Base-by-base conservation (phyloP, 495 filamentous ascomycete genomes). In the Penicillium pancosmium region DNA sequence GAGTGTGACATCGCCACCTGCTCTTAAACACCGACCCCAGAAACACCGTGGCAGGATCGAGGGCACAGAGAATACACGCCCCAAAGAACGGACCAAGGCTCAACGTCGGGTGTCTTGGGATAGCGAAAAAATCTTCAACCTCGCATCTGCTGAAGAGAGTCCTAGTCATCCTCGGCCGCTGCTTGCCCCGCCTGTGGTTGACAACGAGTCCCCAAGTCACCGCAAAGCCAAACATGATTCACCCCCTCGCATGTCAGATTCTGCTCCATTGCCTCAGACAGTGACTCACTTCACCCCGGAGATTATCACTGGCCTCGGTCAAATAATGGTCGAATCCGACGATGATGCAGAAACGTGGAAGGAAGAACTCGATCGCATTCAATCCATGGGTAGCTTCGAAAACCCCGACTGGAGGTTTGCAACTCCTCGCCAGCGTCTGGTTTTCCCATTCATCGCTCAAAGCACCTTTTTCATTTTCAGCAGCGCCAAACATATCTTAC, bases 401-500 rank as follows among this genome's bases (percentile, higher is more conserved):
- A 66, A 74, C 43, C 68, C 70, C 3, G 70, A 77, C 16, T 77
- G 76, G 75, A 65, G 56, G 16, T 73, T 71, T 65, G 75, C 76
- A 33, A 73, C 75, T n/a, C 43, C 60, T 33, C 69, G 68, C 5
- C 77, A 79, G 54, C 73, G 73, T 11, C 61, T 73, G 44, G 73
- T 68, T 11, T 80, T 77, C 46, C 63, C 75, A 4, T 94, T 93
- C 67, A 75, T 87, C 40, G 84, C 89, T 21, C 89, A 93, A 60
- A 89, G 86, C 50, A 70, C 92, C 3, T 93, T 90, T 67, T 88
- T 88, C 61, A 82, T 89, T 5, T 71, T 95, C 33, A 87, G 88
- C 60, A 86, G 84, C 54, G 82, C 88, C 0, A 78, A 78, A 36
- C 80, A 87, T 8, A 74, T 90, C 23, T 61, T 92, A 18, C 73